Conservation (phyloP, 2,329 filamentous ascomycete genomes). For the Clonostachys rhizophaga region DNA sequence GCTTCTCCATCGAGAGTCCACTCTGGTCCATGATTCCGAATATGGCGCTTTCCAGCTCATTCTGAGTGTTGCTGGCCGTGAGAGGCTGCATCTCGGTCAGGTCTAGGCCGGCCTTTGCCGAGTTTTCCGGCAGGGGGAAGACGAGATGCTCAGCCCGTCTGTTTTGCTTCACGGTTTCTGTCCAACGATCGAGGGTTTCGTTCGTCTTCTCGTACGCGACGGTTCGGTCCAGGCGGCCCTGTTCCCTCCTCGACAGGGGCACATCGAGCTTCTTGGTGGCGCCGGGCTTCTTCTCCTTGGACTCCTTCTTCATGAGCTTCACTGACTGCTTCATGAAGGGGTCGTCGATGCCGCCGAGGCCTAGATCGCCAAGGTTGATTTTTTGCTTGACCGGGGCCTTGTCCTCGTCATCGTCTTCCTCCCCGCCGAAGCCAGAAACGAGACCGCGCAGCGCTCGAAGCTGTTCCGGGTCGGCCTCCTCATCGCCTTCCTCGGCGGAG, state of each 20-base stretch:
- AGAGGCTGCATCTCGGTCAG: slow-evolving; percentile 63
- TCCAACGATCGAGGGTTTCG: slow-evolving; percentile 85
- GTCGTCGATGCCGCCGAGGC: slow-evolving; percentile 66
- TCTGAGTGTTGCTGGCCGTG: slow-evolving; percentile 58
- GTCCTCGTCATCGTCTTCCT: slow-evolving; percentile 41
- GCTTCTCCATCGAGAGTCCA: slow-evolving; percentile 56
- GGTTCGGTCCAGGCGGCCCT: slow-evolving; percentile 75
- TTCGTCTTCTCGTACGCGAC: slow-evolving; percentile 89
- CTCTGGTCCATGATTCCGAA: slow-evolving; percentile 87
- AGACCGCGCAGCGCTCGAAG: slow-evolving; percentile 63
- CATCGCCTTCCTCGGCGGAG: slow-evolving; percentile 44
- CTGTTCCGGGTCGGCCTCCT: slow-evolving; percentile 45
- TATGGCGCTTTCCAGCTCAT: slow-evolving; percentile 81
- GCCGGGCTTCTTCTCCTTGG: slow-evolving; percentile 41
- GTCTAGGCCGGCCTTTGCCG: slow-evolving; percentile 53
- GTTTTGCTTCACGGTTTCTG: slow-evolving; percentile 92
- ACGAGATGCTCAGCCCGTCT: slow-evolving; percentile 84
- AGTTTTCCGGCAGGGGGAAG: slow-evolving; percentile 78
- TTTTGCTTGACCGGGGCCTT: slow-evolving; percentile 52
- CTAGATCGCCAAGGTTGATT: slow-evolving; percentile 71
- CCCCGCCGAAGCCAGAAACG: slow-evolving; percentile 64
- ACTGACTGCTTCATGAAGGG: slow-evolving; percentile 73
- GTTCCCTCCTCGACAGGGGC: slow-evolving; percentile 79
- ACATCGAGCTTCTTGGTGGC: slow-evolving; percentile 68
- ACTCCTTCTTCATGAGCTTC: slow-evolving; percentile 66